Conservation (phyloP, 2,329 filamentous ascomycete species). For the Neurospora sp. region DNA sequence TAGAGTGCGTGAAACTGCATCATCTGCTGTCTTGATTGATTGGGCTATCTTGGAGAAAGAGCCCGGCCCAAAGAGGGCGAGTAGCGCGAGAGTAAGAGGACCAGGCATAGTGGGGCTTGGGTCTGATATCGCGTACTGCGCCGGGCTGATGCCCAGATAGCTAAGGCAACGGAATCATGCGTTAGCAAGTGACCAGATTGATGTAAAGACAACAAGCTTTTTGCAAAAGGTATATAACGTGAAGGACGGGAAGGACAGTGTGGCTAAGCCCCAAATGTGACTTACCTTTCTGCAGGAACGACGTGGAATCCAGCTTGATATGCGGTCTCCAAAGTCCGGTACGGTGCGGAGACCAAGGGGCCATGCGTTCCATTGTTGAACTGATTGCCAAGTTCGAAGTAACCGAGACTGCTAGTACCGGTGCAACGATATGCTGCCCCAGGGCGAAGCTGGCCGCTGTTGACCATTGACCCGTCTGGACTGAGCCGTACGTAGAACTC, state of each 20-base stretch:
- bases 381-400: conserved; percentile 7
- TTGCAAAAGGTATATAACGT: background rate
- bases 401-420: conserved; percentile 3
- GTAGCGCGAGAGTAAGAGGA: background rate
- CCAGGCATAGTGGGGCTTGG: background rate
- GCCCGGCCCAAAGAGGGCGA: background rate
- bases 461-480: background rate
- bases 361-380: background rate
- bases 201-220: background rate
- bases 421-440: background rate
- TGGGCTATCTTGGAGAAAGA: background rate
- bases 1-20: background rate
- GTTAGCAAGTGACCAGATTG: background rate
- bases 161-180: background rate
- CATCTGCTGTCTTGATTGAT: background rate
- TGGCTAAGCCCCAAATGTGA: background rate
- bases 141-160: background rate
- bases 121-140: background rate
- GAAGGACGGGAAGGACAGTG: background rate
- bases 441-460: background rate
- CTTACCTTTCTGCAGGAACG: background rate
- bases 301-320: background rate
- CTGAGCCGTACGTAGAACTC: background rate
- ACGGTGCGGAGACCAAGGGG: background rate
- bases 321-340: background rate